Base-by-base conservation (phyloP, 257 asterid genomes). In the Penstemon davidsonii region DNA sequence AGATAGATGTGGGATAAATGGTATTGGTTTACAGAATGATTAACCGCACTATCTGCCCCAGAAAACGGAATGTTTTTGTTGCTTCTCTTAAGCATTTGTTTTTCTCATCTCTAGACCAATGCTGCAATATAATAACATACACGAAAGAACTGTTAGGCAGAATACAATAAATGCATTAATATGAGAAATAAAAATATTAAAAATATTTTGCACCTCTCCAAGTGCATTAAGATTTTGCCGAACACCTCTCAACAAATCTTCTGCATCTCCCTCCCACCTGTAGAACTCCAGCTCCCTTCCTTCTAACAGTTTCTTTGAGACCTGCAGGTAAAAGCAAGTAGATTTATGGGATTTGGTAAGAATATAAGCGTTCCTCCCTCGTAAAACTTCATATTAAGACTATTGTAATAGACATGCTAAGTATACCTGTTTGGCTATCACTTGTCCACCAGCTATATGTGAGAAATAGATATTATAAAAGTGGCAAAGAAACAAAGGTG, bases 381-480 rank as follows among this genome's bases (percentile, higher is more conserved):
- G 33, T 25, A 25, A 25, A 0, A 2, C 33, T 25, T 25, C 33
- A 2, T 25, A 0, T 2, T 25, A 25, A 25, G 33, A 25, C 33
- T 25, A 25, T 2, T 25, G 33, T 25, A 25, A 1, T 25, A 25
- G 33, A 25, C 33, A 25, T 0, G 36, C 73, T 47, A 57, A 13
- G 5, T 10, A 62, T 73, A 92, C 98, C 98, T 87, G 84, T 76
- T 82, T 87, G 67, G 92, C 81, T 50, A 93, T 84, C 54, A 90
- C 87, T 78, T 90, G 97, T 70, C 97, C 97, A 61, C 95, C 98
- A 5, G 94, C 84, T 43, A 93, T 84, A 79, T 90, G 96, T 36
- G 97, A 84, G 85, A 90, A 93, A 80, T 93, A 88, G 51, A 93
- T 86, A 76, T 93, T 93, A 85, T 93, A 93, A 41, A 90, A 90